A percentile compares a stretch with the other conserved stretches of the same genome.
These are phyloP conservation scores for Dryadomyces quercivorus DNA, from an alignment of 2,329 filamentous ascomycete species.

Conservation along the genomic window DNA sequence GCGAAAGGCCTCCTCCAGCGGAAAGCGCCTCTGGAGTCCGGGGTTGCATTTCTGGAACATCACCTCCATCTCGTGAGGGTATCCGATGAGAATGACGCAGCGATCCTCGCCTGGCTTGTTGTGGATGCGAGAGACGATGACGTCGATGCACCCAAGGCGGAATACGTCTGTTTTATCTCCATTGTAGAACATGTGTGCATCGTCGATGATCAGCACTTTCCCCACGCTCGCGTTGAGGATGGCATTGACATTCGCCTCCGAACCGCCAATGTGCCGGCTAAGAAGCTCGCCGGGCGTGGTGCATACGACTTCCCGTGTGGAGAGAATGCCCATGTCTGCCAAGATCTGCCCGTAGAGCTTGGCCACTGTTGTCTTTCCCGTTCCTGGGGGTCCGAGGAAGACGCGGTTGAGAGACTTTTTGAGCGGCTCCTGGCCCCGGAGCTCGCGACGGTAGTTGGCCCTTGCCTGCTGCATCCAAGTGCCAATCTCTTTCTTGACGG, in stretches of 20 bases:
- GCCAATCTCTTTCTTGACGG: neutral
- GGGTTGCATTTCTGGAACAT: constrained; percentile 66
- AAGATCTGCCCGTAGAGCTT: neutral
- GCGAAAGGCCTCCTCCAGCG: constrained; percentile 45
- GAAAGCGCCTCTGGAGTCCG: constrained; percentile 53
- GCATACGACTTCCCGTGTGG: neutral
- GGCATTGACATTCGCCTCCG: constrained; percentile 60
- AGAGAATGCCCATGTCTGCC: neutral
- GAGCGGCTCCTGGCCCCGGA: neutral
- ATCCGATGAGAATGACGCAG: constrained; percentile 59
- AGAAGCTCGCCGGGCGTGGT: constrained; percentile 45
- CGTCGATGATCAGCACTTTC: constrained; percentile 69
- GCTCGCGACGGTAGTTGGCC: neutral
- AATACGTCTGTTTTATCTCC: constrained; percentile 15
- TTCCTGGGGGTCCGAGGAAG: neutral
- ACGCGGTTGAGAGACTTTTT: neutral
- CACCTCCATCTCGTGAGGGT: constrained; percentile 53
- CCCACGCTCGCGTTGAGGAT: constrained; percentile 54
- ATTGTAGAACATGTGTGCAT: constrained; percentile 55
- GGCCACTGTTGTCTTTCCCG: neutral
- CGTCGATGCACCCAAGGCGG: constrained; percentile 54
- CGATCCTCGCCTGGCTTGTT: constrained; percentile 57
- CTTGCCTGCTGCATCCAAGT: neutral
- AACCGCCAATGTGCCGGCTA: constrained; percentile 21
- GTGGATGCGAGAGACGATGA: constrained; percentile 60